These are phyloP conservation scores for Leishmania aethiopica DNA, from an alignment of 208 protist genomes.

Conservation along the genomic window DNA sequence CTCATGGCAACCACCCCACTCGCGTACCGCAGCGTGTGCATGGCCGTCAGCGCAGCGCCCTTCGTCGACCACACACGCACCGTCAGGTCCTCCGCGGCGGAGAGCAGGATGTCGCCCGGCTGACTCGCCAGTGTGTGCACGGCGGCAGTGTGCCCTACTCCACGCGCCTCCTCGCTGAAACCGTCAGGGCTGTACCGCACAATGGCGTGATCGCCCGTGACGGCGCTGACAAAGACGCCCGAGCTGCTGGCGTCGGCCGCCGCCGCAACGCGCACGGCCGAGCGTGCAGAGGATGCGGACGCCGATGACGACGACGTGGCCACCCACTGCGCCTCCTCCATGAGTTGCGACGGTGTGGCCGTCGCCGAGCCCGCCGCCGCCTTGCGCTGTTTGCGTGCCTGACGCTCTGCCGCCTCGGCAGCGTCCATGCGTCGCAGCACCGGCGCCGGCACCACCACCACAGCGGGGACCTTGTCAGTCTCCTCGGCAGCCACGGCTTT, in stretches of 20 bases:
- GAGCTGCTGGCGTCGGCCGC: slow-evolving; percentile 9
- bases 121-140: slow-evolving; percentile 51
- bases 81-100: slow-evolving; percentile 97
- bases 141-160: slow-evolving; percentile 55
- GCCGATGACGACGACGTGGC: slow-evolving; percentile 1
- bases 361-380: slow-evolving; percentile 2
- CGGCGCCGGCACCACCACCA: slow-evolving; percentile 37
- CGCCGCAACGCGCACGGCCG: slow-evolving; percentile 23
- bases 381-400: slow-evolving; percentile 43
- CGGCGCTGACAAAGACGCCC: slow-evolving; percentile 26
- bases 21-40: slow-evolving; percentile 52
- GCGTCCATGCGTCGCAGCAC: slow-evolving; percentile 41
- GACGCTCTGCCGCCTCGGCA: slow-evolving; percentile 39
- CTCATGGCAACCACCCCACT: slow-evolving; percentile 38
- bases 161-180: slow-evolving; percentile 29
- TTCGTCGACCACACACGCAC: slow-evolving; percentile 96
- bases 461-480: slow-evolving; percentile 3
- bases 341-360: neutral
- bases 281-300: slow-evolving; percentile 1
- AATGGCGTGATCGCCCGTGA: slow-evolving; percentile 38
- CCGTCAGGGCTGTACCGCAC: slow-evolving; percentile 41
- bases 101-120: slow-evolving; percentile 54
- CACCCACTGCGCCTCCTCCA: slow-evolving; percentile 17
- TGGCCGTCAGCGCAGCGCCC: slow-evolving; percentile 33
- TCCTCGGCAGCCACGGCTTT: slow-evolving; percentile 8